Evolutionary conservation across 768 basidiomycete species (phyloP).

Genomic region (Panellus pusillus): DNA sequence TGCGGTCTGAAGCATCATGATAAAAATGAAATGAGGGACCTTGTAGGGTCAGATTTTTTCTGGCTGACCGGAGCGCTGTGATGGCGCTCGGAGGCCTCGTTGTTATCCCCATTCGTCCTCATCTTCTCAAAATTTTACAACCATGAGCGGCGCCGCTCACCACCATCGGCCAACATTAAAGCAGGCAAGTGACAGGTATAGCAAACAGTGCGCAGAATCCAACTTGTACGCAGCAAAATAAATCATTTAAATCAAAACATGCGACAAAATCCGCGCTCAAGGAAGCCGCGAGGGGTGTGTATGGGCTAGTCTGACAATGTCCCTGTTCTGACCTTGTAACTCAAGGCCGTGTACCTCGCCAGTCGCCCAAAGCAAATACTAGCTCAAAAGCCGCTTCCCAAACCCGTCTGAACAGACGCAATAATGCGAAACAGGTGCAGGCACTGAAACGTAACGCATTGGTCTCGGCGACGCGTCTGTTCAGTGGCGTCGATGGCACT

Average conservation of each 20-base stretch:
- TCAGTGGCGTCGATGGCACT: conserved; percentile 72
- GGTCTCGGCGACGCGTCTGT: conserved; percentile 72
- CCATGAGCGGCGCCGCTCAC: conserved; percentile 27
- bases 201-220: background rate
- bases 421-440: conserved; percentile 84
- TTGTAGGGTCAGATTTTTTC: no score
- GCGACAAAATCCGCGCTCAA: conserved; percentile 83
- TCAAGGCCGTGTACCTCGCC: conserved; percentile 57
- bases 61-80: no score
- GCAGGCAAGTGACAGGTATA: conserved; percentile 50
- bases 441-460: conserved; percentile 66
- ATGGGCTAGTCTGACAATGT: background rate
- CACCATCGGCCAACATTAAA: conserved; percentile 87
- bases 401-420: conserved; percentile 73
- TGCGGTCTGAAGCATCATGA: no score
- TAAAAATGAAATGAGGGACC: no score
- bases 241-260: conserved; percentile 90
- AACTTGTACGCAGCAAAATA: conserved; percentile 56
- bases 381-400: conserved; percentile 60
- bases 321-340: background rate
- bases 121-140: background rate
- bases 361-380: conserved; percentile 52
- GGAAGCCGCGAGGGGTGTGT: conserved; percentile 78
- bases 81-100: no score
- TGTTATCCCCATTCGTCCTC: background rate